A percentile compares a stretch with the other conserved stretches of the same genome.
Conservation (phyloP, 1,139 yeast species). For the Hanseniaspora sp. region DNA sequence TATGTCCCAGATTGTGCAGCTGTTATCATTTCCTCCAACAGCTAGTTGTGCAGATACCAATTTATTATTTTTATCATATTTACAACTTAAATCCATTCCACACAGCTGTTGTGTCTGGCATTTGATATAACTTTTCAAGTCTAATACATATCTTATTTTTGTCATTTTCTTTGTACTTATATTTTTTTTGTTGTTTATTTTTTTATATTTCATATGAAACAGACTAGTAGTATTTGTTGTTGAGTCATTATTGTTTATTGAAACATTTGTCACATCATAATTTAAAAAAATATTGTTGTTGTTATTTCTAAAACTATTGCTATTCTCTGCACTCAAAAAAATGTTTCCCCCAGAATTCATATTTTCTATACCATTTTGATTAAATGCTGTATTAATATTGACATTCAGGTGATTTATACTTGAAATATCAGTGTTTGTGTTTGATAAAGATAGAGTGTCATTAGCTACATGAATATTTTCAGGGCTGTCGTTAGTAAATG, state of each 20-base stretch:
- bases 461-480: neutral
- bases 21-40: constrained; percentile 64
- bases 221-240: neutral
- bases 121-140: constrained; percentile 30
- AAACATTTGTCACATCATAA: neutral
- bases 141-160: constrained; percentile 19
- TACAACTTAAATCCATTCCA: constrained; percentile 33
- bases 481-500: neutral
- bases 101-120: constrained; percentile 60
- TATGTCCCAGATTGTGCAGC: constrained; percentile 59
- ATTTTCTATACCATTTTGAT: neutral
- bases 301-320: neutral
- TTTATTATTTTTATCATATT: constrained; percentile 32
- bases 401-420: neutral
- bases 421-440: neutral
- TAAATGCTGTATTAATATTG: neutral
- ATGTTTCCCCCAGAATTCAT: neutral
- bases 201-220: neutral
- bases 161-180: neutral
- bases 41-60: constrained; percentile 38
- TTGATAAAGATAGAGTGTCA: neutral
- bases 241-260: neutral
- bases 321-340: neutral
- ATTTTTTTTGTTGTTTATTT: neutral
- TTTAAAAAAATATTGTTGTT: neutral